Evolutionary conservation across 177 flowering plant genomes (phyloP), one percentile per base, ranked within the genome.

Genomic region (Telopea speciosissima): DNA sequence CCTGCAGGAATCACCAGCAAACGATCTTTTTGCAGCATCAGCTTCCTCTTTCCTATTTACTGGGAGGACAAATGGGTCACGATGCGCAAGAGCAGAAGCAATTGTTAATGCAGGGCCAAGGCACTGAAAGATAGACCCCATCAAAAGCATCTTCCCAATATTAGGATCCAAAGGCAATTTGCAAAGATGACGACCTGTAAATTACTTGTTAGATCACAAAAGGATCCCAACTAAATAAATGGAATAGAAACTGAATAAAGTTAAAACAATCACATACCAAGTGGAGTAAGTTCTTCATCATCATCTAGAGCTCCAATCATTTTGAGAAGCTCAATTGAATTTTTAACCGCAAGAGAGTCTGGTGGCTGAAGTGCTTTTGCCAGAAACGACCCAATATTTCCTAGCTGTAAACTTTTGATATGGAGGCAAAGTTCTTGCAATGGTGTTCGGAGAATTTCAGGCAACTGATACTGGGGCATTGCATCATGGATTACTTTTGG

Each of bases 1-100:
- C 99, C 99, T 95, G 95, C 92, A 90, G 63, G 97, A 92, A 84
- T 95, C 97, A 73, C 97, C 97, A 73, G 99, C 96, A 85, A 95
- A 95, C 59, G 88, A 88, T 85, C 91, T 81, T 80, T 92, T 95
- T 58, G 91, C 96, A 65, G 82, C 96, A 80, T 92, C 92, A 69
- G 97, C 99, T 75, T 95, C 96, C 77, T 89, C 93, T 80, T 95
- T 92, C 78, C 88, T 82, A 75, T 84, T 87, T 66, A 95, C 72
- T 67, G 99, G 97, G 66, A 92, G 88, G 73, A 95, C 88, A 84
- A 95, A 95, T 59, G 99, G 99, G 74, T 88, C 81, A 28, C 96
- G 96, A 78, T 90, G 81, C 36, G 97, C 96, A 74, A 92, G 92
- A 74, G 97, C 99, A 78, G 97, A 83, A 24, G 99, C 97, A 80